phyloP scores from a whole-genome alignment of 768 basidiomycete genomes.

The Pleurotus sapidus region DNA sequence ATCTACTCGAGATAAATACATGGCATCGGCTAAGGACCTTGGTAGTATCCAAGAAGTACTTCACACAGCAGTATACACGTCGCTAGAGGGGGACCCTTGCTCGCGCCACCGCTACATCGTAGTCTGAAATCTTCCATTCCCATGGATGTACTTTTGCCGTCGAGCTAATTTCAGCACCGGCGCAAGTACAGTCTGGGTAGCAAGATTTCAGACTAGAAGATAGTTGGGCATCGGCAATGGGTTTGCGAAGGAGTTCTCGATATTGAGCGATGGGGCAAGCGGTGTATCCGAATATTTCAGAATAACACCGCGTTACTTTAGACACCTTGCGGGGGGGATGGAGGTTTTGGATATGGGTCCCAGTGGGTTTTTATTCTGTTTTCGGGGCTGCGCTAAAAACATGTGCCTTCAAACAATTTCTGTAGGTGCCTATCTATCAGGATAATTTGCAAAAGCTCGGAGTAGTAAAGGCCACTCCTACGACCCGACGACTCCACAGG shows the following conservation, averaged over 20 bases:
- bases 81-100: too few relatives aligned
- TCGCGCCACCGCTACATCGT: neutral
- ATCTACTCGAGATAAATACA: too few relatives aligned
- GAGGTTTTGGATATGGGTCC: neutral
- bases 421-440: neutral
- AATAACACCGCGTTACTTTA: neutral
- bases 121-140: constrained; percentile 9
- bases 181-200: neutral
- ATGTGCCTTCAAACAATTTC: neutral
- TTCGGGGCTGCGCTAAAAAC: neutral
- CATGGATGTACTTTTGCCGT: constrained; percentile 7
- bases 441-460: too few relatives aligned
- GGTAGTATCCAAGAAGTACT: too few relatives aligned
- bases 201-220: constrained; percentile 7
- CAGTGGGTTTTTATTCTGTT: neutral
- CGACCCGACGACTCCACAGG: too few relatives aligned
- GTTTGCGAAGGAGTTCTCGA: too few relatives aligned
- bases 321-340: neutral
- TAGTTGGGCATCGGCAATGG: neutral
- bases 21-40: too few relatives aligned
- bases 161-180: neutral
- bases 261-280: too few relatives aligned
- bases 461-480: too few relatives aligned
- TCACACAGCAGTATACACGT: too few relatives aligned
- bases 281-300: too few relatives aligned